Evolutionary conservation across 805 yeast genomes (phyloP).

Genomic region (Saccharomycopsis oosterbeekiorum): DNA sequence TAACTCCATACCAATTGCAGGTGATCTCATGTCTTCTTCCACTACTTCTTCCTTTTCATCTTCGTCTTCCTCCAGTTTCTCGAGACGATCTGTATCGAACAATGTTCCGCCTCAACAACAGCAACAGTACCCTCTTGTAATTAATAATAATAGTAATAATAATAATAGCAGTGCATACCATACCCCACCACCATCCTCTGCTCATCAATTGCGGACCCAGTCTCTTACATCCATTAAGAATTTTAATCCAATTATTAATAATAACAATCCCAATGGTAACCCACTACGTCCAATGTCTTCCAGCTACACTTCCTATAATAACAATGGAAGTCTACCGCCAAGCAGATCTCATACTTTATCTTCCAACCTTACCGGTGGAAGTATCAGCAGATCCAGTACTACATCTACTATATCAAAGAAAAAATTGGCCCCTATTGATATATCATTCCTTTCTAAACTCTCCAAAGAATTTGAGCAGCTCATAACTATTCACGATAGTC

Average conservation of each 20-base stretch:
- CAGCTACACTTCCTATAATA: neutral
- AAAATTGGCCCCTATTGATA: conserved; percentile 60
- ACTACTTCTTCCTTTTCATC: neutral
- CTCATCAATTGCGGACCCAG: neutral
- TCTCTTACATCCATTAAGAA: neutral
- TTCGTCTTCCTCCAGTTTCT: neutral
- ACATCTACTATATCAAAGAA: conserved; percentile 20
- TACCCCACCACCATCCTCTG: neutral
- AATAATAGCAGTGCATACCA: neutral
- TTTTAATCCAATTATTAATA: neutral
- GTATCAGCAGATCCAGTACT: neutral
- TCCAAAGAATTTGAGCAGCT: conserved; percentile 67
- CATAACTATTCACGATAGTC: conserved; percentile 50
- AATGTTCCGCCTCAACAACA: neutral
- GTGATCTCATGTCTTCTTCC: neutral
- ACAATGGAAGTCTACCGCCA: neutral
- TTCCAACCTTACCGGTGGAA: neutral
- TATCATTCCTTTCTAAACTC: conserved; percentile 80
- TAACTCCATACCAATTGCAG: neutral
- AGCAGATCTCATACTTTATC: neutral
- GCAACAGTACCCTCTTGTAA: neutral
- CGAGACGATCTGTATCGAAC: neutral
- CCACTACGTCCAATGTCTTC: neutral
- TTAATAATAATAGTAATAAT: neutral
- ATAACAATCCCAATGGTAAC: neutral